Evolutionary conservation across 2,329 filamentous ascomycete species (phyloP).

Genomic region (Apiospora phragmitis): DNA sequence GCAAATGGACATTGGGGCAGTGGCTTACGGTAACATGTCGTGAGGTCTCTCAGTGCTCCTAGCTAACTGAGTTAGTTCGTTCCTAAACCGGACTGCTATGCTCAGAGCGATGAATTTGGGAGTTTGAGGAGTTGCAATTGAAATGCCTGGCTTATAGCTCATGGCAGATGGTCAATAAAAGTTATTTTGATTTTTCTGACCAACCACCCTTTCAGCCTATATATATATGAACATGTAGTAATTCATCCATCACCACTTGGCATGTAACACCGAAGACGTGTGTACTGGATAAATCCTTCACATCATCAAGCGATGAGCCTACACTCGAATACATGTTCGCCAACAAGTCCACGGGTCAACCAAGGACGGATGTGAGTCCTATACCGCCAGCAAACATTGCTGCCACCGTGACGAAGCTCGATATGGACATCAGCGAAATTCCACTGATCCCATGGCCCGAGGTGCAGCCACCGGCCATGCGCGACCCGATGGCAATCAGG

Average conservation of each 20-base stretch:
- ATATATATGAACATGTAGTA: background rate
- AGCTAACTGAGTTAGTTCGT: background rate
- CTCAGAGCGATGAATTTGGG: background rate
- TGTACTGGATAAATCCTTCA: background rate
- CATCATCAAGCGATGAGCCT: background rate
- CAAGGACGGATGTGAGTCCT: constrained; percentile 16
- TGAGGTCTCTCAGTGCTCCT: background rate
- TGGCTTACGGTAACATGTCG: background rate
- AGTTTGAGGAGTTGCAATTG: constrained; percentile 4
- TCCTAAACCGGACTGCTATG: background rate
- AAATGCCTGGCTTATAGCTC: constrained; percentile 2
- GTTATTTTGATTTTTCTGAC: constrained; percentile 2
- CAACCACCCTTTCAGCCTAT: background rate
- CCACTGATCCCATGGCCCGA: constrained; percentile 71
- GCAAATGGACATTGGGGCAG: background rate
- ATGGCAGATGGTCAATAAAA: constrained; percentile 6
- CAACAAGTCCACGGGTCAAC: background rate
- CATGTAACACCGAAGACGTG: background rate
- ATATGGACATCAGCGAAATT: constrained; percentile 60
- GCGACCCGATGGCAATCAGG: constrained; percentile 58
- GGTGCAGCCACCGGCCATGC: constrained; percentile 66
- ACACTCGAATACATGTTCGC: background rate
- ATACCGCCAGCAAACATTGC: constrained; percentile 58
- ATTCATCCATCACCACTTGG: background rate
- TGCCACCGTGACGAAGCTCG: constrained; percentile 62